phyloP scores from a whole-genome alignment of 208 protist species.

The Ichthyophonus hoferi region DNA sequence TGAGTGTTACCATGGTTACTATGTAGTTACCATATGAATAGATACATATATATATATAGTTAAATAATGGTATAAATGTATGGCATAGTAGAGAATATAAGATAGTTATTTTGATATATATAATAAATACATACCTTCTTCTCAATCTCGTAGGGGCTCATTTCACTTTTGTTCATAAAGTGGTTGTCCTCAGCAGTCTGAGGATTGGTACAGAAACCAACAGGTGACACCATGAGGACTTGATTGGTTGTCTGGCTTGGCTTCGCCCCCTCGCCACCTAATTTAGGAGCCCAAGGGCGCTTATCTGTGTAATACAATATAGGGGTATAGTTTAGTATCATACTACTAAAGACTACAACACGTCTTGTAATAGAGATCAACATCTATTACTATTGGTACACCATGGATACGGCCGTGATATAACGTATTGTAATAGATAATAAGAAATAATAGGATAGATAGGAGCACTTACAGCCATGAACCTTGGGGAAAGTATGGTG shows the following conservation, averaged over 20 bases:
- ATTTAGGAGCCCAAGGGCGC: no score
- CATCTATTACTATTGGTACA: no score
- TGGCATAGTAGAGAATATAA: background rate
- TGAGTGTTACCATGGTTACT: no score
- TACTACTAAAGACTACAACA: no score
- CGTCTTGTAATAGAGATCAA: no score
- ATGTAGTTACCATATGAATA: background rate
- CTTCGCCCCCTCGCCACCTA: background rate
- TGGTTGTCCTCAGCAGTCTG: conserved; percentile 56
- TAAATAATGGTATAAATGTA: background rate
- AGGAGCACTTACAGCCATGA: no score
- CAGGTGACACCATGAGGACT: conserved; percentile 60
- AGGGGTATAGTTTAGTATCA: no score
- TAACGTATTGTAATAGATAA: no score
- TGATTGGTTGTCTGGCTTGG: conserved; percentile 48
- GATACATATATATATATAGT: background rate
- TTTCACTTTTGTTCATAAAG: conserved; percentile 50
- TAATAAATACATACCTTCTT: background rate
- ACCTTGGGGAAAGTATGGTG: no score
- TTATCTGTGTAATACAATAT: no score
- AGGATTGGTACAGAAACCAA: conserved; percentile 53
- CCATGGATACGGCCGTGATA: no score
- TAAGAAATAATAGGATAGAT: no score
- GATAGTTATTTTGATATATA: background rate
- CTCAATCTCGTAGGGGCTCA: conserved; percentile 8